Percentiles rank a stretch among this genome's conserved stretches.
Evolutionary conservation across 768 basidiomycete genomes (phyloP).

Genomic region (Pholiota microspora): DNA sequence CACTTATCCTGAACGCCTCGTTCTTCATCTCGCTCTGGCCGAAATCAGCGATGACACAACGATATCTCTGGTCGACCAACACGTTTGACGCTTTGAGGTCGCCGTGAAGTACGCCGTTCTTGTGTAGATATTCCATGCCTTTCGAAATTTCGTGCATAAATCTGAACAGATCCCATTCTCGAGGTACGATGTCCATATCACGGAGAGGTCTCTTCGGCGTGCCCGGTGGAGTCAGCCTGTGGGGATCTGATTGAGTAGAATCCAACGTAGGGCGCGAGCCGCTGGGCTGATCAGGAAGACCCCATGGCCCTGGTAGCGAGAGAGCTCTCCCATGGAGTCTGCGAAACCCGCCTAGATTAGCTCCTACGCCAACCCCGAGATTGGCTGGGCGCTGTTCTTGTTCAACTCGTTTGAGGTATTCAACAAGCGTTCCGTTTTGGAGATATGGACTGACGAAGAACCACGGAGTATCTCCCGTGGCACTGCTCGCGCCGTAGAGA

Average conservation of each 20-base stretch:
- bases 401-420: conserved; percentile 47
- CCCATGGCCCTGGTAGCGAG: conserved; percentile 15
- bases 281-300: not conserved
- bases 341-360: conserved; percentile 4
- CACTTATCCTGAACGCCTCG: conserved; percentile 65
- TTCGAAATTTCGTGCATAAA: conserved; percentile 78
- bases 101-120: conserved; percentile 67
- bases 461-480: conserved; percentile 69
- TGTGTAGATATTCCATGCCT: conserved; percentile 83
- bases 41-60: conserved; percentile 80
- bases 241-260: not conserved
- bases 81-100: conserved; percentile 82
- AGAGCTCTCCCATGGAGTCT: conserved; percentile 11
- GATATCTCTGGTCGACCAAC: conserved; percentile 64
- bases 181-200: conserved; percentile 12
- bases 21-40: conserved; percentile 80
- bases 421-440: conserved; percentile 60
- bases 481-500: conserved; percentile 76
- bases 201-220: conserved; percentile 6
- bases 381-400: conserved; percentile 19
- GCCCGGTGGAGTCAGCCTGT: conserved; percentile 11
- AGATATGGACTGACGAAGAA: conserved; percentile 78
- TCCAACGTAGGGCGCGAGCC: not conserved
- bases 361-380: conserved; percentile 18
- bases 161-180: conserved; percentile 47